Evolutionary conservation across 805 yeast genomes (phyloP), one percentile per base, ranked within the genome.

Genomic region (Komagataella populi): DNA sequence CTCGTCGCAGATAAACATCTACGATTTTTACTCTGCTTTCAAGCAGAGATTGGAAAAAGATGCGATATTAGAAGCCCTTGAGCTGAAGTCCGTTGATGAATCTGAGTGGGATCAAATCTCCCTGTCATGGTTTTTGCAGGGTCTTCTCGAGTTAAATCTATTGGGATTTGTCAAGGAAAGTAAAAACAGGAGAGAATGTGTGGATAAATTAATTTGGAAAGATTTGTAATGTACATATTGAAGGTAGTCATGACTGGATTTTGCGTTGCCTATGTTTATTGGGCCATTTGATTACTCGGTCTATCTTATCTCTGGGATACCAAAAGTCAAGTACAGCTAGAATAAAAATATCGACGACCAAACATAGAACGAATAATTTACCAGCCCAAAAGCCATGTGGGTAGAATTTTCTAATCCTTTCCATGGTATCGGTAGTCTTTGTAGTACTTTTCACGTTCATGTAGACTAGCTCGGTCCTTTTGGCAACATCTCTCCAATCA

Each of bases 401-500:
- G 61, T 85, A 83, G 58, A 81, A 82, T 51, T 80, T 77, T 54
- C 72, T 73, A 43, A 91, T 65, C 57, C 91, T 73, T 24, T 71
- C 73, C 6, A 83, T 57, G 54, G 87, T 67, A 48, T 77, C 71
- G 14, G 47, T 45, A 7, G 58, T 48, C 18, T 57, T 51, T 6
- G 56, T 56, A n/a, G 56, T 57, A 12, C 50, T 45, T 17, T 53
- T 51, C 10, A 49, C 44, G 7, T n/a, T 18, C 14, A 30, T 12
- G 66, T 93, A 93, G 3, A 93, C 96, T 16, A 68, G 69, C 58
- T 87, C 95, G 0, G 99, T 93, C 48, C 99, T 70, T 48, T 68
- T 67, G 0, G 99, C 98, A 18, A 93, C 85, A 60, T 90, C 85
- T 52, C 70, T 71, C 99, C 99, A 93, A 59, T 87, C 86, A 65